phyloP scores from a whole-genome alignment of 2,329 filamentous ascomycete genomes.

The Fusarium nelsonii region DNA sequence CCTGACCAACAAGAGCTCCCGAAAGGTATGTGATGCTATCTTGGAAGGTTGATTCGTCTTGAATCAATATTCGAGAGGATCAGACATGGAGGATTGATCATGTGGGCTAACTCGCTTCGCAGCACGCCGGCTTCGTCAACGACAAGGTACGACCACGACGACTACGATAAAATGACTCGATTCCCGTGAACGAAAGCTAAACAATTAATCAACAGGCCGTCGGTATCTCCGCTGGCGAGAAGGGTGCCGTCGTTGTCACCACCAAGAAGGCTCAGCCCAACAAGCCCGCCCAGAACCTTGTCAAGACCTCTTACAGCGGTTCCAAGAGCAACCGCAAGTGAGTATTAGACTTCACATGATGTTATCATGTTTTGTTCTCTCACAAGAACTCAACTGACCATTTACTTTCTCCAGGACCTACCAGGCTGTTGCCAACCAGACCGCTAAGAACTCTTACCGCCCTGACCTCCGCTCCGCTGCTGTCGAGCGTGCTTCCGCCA shows the following conservation, averaged over 20 bases:
- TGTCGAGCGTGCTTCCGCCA: conserved; percentile 86
- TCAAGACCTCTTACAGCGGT: conserved; percentile 76
- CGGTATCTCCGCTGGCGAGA: conserved; percentile 79
- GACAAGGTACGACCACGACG: conserved; percentile 75
- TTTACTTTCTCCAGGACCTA: conserved; percentile 74
- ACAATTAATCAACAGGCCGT: conserved; percentile 72
- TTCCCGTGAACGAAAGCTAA: conserved; percentile 36
- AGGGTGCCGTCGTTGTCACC: conserved; percentile 83
- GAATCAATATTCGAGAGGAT: conserved; percentile 9
- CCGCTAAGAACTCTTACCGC: conserved; percentile 89
- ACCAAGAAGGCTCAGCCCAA: conserved; percentile 84
- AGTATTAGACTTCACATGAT: conserved; percentile 39
- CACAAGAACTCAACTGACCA: conserved; percentile 29
- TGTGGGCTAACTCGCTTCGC: conserved; percentile 54
- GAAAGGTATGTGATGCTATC: conserved; percentile 74
- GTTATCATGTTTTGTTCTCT: neutral
- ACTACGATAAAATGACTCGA: conserved; percentile 28
- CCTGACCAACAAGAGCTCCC: conserved; percentile 89
- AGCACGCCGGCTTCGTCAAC: conserved; percentile 95
- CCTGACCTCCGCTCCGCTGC: conserved; percentile 80
- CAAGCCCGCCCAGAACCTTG: conserved; percentile 77
- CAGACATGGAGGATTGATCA: neutral
- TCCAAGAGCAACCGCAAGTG: conserved; percentile 80
- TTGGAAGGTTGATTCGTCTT: neutral
- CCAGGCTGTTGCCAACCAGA: conserved; percentile 85